Base-by-base conservation (phyloP, 2,329 filamentous ascomycete genomes). In the Aspergillus novoparasiticus region DNA sequence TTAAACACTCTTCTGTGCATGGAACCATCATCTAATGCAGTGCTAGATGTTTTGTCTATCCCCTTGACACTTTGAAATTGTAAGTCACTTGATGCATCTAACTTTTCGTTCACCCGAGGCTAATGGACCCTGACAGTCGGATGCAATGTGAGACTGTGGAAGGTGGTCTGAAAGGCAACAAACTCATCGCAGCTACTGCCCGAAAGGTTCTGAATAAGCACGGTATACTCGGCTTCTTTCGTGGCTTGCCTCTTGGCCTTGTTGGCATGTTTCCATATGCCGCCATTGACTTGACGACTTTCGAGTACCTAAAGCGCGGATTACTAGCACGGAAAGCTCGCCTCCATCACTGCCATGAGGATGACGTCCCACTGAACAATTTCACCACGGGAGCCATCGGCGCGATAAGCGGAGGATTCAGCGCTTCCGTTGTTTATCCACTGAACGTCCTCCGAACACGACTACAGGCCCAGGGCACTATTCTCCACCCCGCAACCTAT, bases 221-320 rank as follows among this genome's bases (percentile, higher is more conserved):
- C 63, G 92, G 92, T 26, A 69, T 94, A 32, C 83, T 86, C 36
- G 85, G 91, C 8, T 94, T 93, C 66, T 99, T 98, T 78, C 92
- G 94, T 59, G 95, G 95, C 46, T 85, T 99, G 39, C 94, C 93
- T 0, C 95, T 98, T 87, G 95, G 95, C 19, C 85, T 99, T 4
- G 81, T 97, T 57, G 95, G 95, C 75, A 97, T 98, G 89, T 99
- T 99, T 72, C 95, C 95, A 0, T 99, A 98, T 77, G 94, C 93
- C 48, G 95, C 95, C 57, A 96, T 99, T 74, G 95, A 99, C 75
- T 90, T 99, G 73, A 93, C 92, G 68, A 97, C 93, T 0, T 99
- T 98, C 73, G 95, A 99, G 79, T 88, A 95, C 64, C 85, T 97
- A 65, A 99, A 99, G 80, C 87, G 86, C 55, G 84, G 84, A 9